Base-by-base conservation (phyloP, 2,329 filamentous ascomycete species). In the Westerdykella ornata region DNA sequence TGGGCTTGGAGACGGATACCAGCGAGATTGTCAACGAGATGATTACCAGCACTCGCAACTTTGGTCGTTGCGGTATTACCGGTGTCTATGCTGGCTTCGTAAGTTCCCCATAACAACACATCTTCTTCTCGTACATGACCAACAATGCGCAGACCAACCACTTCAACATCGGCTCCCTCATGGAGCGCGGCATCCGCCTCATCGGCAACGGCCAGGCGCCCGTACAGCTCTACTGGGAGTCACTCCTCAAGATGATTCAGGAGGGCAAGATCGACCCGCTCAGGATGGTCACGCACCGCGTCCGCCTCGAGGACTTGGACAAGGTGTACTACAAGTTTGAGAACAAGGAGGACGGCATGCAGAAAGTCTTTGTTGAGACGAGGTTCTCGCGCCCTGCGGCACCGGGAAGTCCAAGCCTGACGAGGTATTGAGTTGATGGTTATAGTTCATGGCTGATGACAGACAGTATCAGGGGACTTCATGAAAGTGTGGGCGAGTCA, bases 101-200 rank as follows among this genome's bases (percentile, higher is more conserved):
- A 63, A 60, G 72, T 70, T 13, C 17, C n/a, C 14, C 15, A 12
- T 16, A 16, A n/a, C 35, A 16, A 17, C 4, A 22, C 13, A 5
- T n/a, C 28, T 26, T 14, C 7, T 15, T 17, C 37, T 17, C 32
- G 26, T 16, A 12, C 18, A 33, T 5, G 19, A 32, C 38, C 45
- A 47, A 56, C n/a, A 52, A 50, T 38, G 8, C 12, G 1, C 48
- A 82, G 75, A 86, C 82, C 16, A 88, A 88, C 66, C 83, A 87
- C 63, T 86, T 90, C 72, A 87, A 87, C 66, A 81, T 90, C 52
- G 86, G 88, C 8, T 81, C 85, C 0, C 60, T 94, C 12, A 94
- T 94, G 87, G 80, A 94, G 68, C 81, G 85, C 22, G 87, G 87
- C n/a, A 80, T 94, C 51, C 81, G 85, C 1, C 75, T 94, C 34